These are phyloP conservation scores for Penicillium pancosmium DNA, from an alignment of 495 filamentous ascomycete species.

Conservation along the genomic window DNA sequence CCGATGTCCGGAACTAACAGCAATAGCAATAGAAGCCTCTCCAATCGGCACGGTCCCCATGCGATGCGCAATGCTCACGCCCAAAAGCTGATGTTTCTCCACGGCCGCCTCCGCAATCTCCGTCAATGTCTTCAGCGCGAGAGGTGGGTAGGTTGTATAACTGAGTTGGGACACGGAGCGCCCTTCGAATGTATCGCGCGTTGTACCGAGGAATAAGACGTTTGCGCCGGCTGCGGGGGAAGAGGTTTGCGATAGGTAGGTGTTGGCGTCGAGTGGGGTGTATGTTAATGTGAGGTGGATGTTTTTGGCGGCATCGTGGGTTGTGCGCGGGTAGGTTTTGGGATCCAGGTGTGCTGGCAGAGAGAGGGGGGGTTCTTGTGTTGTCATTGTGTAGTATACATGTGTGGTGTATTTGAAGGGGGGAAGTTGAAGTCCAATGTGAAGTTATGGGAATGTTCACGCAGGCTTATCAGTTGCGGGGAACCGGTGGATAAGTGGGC, in stretches of 20 bases:
- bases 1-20: slow-evolving; percentile 84
- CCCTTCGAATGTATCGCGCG: slow-evolving; percentile 76
- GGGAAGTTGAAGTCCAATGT: background rate
- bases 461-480: slow-evolving; percentile 29
- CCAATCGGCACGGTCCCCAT: slow-evolving; percentile 82
- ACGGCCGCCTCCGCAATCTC: slow-evolving; percentile 64
- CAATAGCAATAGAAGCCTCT: slow-evolving; percentile 91
- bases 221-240: slow-evolving; percentile 85
- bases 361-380: slow-evolving; percentile 18
- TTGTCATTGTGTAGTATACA: slow-evolving; percentile 21
- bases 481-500: slow-evolving; percentile 26
- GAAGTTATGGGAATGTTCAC: no score
- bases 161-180: slow-evolving; percentile 75
- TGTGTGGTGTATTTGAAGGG: background rate
- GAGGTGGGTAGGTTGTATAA: slow-evolving; percentile 79
- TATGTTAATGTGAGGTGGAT: slow-evolving; percentile 59
- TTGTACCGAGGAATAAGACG: slow-evolving; percentile 86
- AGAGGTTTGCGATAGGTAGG: slow-evolving; percentile 66
- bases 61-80: slow-evolving; percentile 82
- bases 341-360: slow-evolving; percentile 42
- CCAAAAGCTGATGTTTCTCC: slow-evolving; percentile 61
- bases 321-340: slow-evolving; percentile 44
- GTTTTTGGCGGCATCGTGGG: slow-evolving; percentile 30
- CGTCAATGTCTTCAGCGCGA: slow-evolving; percentile 75
- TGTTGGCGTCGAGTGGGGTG: slow-evolving; percentile 58